Conservation (phyloP, 257 asterid genomes). For the Forsythia viridissima region DNA sequence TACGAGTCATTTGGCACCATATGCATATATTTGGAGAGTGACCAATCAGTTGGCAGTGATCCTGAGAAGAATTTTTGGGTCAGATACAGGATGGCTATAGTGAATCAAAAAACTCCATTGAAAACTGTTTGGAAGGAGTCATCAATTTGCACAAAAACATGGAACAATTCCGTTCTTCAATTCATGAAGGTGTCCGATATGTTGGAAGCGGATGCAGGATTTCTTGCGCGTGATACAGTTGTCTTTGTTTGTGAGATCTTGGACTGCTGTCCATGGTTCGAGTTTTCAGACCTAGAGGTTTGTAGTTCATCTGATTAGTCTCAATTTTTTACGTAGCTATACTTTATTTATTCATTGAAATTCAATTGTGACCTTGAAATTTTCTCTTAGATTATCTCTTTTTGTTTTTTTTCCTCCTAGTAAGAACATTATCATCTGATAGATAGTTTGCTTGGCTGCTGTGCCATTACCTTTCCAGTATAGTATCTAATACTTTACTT, state of each 20-base stretch:
- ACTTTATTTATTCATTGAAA: not conserved
- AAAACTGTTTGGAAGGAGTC: constrained; percentile 98
- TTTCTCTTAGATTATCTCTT: not conserved
- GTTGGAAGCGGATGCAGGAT: constrained; percentile 96
- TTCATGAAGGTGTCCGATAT: constrained; percentile 96
- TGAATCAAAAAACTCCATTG: constrained; percentile 85
- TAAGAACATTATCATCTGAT: not conserved
- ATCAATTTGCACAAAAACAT: constrained; percentile 93
- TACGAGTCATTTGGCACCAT: constrained; percentile 96
- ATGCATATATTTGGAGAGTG: constrained; percentile 97
- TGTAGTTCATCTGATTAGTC: constrained; percentile 30
- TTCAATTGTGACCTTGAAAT: not conserved
- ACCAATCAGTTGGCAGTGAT: constrained; percentile 9
- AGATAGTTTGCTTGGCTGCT: not conserved
- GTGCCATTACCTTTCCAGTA: not conserved
- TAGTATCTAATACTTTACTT: too few relatives aligned
- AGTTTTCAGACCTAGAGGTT: constrained; percentile 95
- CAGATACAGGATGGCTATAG: constrained; percentile 92
- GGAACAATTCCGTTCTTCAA: constrained; percentile 98
- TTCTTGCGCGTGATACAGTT: constrained; percentile 83
- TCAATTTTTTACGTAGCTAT: not conserved
- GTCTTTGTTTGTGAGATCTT: constrained; percentile 95
- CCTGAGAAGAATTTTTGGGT: constrained; percentile 95
- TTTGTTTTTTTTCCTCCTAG: not conserved
- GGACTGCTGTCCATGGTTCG: constrained; percentile 99